Conservation (phyloP, 176 grass and related monocot genomes). For the Phoenix roebelenii region DNA sequence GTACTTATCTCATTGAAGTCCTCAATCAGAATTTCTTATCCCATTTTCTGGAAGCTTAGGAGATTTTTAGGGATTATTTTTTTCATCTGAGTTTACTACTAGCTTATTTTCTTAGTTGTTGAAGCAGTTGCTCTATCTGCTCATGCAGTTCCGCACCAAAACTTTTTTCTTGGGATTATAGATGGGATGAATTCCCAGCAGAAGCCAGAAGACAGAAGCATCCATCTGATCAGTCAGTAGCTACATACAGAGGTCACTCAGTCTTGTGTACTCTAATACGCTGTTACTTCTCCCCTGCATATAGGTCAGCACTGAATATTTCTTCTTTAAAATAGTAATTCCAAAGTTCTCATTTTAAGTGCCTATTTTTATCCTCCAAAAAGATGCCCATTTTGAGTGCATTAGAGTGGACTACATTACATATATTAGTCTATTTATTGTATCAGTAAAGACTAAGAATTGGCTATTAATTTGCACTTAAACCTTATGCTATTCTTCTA, state of each 20-base stretch:
- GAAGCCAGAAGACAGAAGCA: constrained; percentile 43
- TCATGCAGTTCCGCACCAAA: constrained; percentile 29
- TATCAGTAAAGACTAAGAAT: no score
- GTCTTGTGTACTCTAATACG: constrained; percentile 77
- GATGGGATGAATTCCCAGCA: constrained; percentile 60
- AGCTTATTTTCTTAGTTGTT: not conserved
- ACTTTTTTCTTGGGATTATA: constrained; percentile 66
- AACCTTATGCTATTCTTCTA: no score
- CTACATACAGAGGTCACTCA: constrained; percentile 91
- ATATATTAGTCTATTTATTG: no score
- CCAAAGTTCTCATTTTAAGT: not conserved
- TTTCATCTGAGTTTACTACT: no score
- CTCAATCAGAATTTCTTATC: no score
- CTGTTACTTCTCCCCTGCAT: constrained; percentile 84
- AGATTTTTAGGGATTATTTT: no score
- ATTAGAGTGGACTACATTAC: no score
- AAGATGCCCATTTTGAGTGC: no score
- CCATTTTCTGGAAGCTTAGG: no score
- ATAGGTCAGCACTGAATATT: constrained; percentile 39
- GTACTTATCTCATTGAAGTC: no score
- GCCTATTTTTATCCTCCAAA: not conserved
- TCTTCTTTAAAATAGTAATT: no score
- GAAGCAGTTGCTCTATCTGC: not conserved
- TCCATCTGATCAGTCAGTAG: constrained; percentile 62
- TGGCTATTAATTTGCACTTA: no score